Conservation (phyloP, 2,329 filamentous ascomycete species). For the Sodiomyces alkalinus region DNA sequence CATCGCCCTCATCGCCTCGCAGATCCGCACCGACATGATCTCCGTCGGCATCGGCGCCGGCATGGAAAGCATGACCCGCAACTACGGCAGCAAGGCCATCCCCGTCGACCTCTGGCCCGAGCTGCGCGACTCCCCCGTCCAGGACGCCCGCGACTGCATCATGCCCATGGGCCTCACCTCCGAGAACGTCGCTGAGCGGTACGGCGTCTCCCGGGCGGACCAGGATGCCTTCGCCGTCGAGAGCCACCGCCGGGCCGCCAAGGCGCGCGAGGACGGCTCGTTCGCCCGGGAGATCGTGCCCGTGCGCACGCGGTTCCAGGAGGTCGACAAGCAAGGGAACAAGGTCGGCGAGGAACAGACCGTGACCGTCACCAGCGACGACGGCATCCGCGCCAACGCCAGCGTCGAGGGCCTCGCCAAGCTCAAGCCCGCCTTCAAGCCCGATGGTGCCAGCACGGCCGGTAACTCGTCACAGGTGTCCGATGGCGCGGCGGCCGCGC, state of each 20-base stretch:
- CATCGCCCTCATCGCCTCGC: constrained; percentile 57
- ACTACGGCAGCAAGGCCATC: constrained; percentile 76
- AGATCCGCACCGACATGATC: constrained; percentile 61
- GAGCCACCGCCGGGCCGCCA: constrained; percentile 58
- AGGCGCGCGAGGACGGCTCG: constrained; percentile 50
- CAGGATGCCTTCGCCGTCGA: constrained; percentile 72
- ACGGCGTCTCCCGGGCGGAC: constrained; percentile 56
- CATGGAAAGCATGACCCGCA: constrained; percentile 93
- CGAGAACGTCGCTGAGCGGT: constrained; percentile 73
- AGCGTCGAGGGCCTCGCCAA: constrained; percentile 55
- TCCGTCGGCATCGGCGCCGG: constrained; percentile 67
- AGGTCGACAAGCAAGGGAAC: constrained; percentile 44
- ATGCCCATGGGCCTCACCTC: constrained; percentile 89
- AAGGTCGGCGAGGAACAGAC: constrained; percentile 38
- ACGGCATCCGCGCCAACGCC: constrained; percentile 61
- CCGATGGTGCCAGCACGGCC: constrained; percentile 63
- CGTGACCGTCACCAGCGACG: constrained; percentile 61
- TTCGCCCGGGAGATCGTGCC: constrained; percentile 73
- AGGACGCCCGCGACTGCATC: constrained; percentile 70
- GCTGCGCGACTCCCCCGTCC: constrained; percentile 44
- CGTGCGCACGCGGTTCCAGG: constrained; percentile 55
- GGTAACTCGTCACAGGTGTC: constrained; percentile 79
- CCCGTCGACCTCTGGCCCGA: constrained; percentile 68
- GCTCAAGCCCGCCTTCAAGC: constrained; percentile 75
- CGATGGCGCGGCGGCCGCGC: constrained; percentile 70